Evolutionary conservation across 129 eudicot genomes (phyloP), one percentile per base, ranked within the genome.

Genomic region (Tagetes erecta): DNA sequence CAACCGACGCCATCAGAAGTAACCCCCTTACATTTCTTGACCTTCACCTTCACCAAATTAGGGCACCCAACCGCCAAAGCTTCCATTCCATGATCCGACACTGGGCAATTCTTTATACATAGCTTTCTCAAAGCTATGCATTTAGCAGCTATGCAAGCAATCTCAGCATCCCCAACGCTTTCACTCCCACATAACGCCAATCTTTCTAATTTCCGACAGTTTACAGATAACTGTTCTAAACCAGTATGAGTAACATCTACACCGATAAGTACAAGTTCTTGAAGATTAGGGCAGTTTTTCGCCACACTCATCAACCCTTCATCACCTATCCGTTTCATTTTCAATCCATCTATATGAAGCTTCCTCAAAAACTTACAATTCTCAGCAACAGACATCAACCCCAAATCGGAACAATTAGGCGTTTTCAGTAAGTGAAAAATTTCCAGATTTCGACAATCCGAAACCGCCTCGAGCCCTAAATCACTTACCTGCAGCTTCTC

Each of bases 331-430:
- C 89, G 82, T 67, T 85, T 90, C 1, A 87, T 82, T 40, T 80
- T 90, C 94, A 89, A 87, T 39, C 96, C 96, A 55, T 90, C 94
- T n/a, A 90, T 87, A 39, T 87, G 96, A 64, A 90, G 64, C 68
- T 90, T 90, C 71, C 96, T 76, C 38, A 90, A 71, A 47, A 82
- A 81, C 83, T 71, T 87, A 73, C 94, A 90, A 8, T 78, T 71
- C 56, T 87, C 87, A 0, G 91, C 87, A 6, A 90, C 78, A 5
- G 77, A 37, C 41, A 14, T 53, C 52, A 90, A 74, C 52, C 94
- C 96, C 36, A 55, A n/a, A 84, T 90, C 86, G 0, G 96, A 73
- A 72, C 91, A 83, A 39, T 82, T 91, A 3, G 96, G 96, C 0
- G 87, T 80, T 67, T 87, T 90, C 44, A 90, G 83, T 39, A 90